These are phyloP conservation scores for Groenewaldozyma tartarivorans DNA, from an alignment of 805 yeast species.

Conservation along the genomic window DNA sequence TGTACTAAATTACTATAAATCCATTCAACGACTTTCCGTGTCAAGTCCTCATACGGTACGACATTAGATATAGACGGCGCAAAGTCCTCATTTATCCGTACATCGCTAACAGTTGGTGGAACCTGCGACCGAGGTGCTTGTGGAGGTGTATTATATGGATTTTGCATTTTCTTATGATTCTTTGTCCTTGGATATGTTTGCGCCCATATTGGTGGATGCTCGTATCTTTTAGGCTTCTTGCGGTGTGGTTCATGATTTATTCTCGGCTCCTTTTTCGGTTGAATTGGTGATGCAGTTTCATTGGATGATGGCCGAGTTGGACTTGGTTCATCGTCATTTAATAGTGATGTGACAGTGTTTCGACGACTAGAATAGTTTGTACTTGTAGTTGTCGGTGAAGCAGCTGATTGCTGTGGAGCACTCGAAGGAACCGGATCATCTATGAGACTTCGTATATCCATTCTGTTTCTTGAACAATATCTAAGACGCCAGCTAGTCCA, in stretches of 20 bases:
- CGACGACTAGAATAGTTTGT: slow-evolving; percentile 11
- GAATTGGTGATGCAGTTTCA: neutral
- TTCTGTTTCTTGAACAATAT: too few relatives aligned
- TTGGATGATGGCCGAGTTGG: slow-evolving; percentile 6
- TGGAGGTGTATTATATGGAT: neutral
- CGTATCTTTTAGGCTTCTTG: slow-evolving; percentile 2
- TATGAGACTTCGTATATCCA: slow-evolving; percentile 15
- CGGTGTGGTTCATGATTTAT: slow-evolving; percentile 2
- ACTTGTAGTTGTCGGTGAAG: too few relatives aligned
- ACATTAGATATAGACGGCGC: slow-evolving; percentile 58
- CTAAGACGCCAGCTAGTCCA: too few relatives aligned
- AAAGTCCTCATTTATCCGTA: slow-evolving; percentile 14
- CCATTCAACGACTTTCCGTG: slow-evolving; percentile 82
- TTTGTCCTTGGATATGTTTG: neutral
- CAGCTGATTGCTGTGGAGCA: neutral
- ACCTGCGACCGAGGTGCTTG: slow-evolving; percentile 1
- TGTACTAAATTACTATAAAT: slow-evolving; percentile 62
- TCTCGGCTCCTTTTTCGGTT: neutral
- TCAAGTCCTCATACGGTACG: slow-evolving; percentile 70
- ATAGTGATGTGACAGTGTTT: slow-evolving; percentile 17
- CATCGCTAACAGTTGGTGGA: neutral
- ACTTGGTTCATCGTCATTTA: slow-evolving; percentile 15
- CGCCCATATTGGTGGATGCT: slow-evolving; percentile 5
- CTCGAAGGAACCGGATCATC: slow-evolving; percentile 6
- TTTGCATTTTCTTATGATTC: neutral